A percentile compares a stretch with the other conserved stretches of the same genome.
These are phyloP conservation scores for Colletotrichum echinochloae DNA, from an alignment of 2,329 filamentous ascomycete genomes.

Conservation along the genomic window DNA sequence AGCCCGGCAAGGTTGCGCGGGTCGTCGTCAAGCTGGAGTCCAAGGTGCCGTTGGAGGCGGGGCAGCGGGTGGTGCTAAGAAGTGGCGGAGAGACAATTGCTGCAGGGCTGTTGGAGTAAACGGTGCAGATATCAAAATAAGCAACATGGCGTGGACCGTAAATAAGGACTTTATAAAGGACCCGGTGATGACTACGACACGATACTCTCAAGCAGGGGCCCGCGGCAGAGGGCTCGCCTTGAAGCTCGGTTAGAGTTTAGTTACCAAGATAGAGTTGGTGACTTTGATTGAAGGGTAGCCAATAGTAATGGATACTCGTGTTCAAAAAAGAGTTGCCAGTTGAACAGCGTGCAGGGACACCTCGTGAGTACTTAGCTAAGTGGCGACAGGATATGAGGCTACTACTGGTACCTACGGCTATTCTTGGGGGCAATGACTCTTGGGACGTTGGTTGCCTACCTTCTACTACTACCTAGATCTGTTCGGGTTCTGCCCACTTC, in stretches of 20 bases:
- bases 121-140: constrained; percentile 16
- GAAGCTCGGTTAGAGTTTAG: constrained; percentile 34
- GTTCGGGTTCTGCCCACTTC: not conserved
- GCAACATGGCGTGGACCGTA: constrained; percentile 13
- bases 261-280: constrained; percentile 35
- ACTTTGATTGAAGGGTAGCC: constrained; percentile 8
- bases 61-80: constrained; percentile 83
- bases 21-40: constrained; percentile 79
- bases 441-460: not conserved
- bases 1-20: constrained; percentile 81
- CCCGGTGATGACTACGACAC: not conserved
- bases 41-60: constrained; percentile 83
- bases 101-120: constrained; percentile 83
- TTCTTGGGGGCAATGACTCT: not conserved
- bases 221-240: constrained; percentile 15
- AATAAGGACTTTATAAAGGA: not conserved
- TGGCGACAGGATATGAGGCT: too few species aligned
- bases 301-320: constrained; percentile 15
- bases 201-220: constrained; percentile 7
- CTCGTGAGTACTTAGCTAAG: not conserved
- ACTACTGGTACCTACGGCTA: too few species aligned
- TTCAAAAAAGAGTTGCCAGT: constrained; percentile 9
- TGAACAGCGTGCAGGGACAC: constrained; percentile 10
- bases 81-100: constrained; percentile 87
- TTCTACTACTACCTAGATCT: too few species aligned